Conservation (phyloP, 805 yeast genomes). For the Starmera pachycereana region DNA sequence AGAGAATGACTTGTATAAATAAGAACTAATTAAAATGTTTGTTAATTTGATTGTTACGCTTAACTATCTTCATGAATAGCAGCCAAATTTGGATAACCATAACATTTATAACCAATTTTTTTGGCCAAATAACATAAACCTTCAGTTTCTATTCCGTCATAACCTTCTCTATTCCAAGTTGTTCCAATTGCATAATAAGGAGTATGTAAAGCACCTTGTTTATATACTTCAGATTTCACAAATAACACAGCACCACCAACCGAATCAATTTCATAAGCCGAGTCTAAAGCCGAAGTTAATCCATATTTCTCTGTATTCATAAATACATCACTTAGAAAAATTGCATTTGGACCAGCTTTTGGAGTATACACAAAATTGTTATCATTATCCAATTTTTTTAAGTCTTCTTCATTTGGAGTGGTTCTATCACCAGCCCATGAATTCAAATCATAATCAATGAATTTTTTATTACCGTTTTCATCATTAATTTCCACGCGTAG, state of each 20-base stretch:
- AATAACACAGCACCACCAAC: slow-evolving; percentile 45
- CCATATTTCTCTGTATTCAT: slow-evolving; percentile 5
- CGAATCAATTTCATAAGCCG: slow-evolving; percentile 26
- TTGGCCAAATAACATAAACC: slow-evolving; percentile 40
- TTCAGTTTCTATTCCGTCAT: slow-evolving; percentile 45
- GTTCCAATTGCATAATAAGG: slow-evolving; percentile 35
- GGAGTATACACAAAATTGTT: slow-evolving; percentile 18
- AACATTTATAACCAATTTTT: slow-evolving; percentile 34
- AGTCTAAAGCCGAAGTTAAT: slow-evolving; percentile 3
- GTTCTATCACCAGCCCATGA: slow-evolving; percentile 25
- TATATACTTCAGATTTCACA: slow-evolving; percentile 30
- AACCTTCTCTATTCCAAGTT: slow-evolving; percentile 38
- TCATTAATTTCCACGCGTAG: slow-evolving; percentile 21
- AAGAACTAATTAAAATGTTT: too few relatives aligned
- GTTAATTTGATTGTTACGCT: neutral
- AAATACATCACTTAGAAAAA: slow-evolving; percentile 13
- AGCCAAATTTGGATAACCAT: slow-evolving; percentile 38
- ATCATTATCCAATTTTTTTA: slow-evolving; percentile 9
- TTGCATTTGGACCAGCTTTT: slow-evolving; percentile 10
- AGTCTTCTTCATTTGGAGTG: slow-evolving; percentile 17
- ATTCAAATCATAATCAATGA: slow-evolving; percentile 21
- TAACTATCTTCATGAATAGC: slow-evolving; percentile 24
- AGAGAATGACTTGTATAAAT: neutral
- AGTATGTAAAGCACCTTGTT: slow-evolving; percentile 37
- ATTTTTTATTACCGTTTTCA: slow-evolving; percentile 9